Conservation (phyloP, 2,329 filamentous ascomycete genomes). For the Trichoderma atrobrunneum region DNA sequence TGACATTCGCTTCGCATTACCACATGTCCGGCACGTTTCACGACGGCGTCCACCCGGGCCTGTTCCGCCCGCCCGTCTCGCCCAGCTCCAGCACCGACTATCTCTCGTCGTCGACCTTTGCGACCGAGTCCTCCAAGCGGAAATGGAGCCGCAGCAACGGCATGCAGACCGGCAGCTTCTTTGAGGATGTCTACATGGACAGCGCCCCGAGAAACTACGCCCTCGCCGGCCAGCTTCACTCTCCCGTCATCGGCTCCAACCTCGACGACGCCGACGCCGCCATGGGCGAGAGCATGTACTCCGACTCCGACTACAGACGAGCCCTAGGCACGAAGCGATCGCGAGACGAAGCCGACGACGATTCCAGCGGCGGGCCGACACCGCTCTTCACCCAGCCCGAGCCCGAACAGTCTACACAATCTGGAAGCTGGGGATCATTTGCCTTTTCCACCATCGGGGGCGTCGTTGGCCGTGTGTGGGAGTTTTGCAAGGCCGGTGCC, state of each 20-base stretch:
- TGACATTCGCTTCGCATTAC: slow-evolving; percentile 33
- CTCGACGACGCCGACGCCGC: slow-evolving; percentile 29
- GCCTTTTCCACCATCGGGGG: slow-evolving; percentile 63
- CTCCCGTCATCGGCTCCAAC: slow-evolving; percentile 37
- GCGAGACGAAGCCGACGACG: slow-evolving; percentile 37
- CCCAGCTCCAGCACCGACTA: slow-evolving; percentile 41
- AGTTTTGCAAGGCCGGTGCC: slow-evolving; percentile 70
- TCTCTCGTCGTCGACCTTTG: slow-evolving; percentile 31
- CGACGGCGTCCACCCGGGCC: slow-evolving; percentile 42
- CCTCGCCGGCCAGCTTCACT: slow-evolving; percentile 54
- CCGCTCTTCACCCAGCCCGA: slow-evolving; percentile 31
- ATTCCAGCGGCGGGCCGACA: slow-evolving; percentile 30
- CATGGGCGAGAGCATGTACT: slow-evolving; percentile 55
- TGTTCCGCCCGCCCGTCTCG: slow-evolving; percentile 47
- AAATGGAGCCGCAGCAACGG: slow-evolving; percentile 41
- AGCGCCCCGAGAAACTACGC: slow-evolving; percentile 38
- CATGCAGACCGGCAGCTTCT: slow-evolving; percentile 1
- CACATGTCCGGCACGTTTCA: slow-evolving; percentile 38
- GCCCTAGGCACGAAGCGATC: slow-evolving; percentile 48
- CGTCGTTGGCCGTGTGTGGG: slow-evolving; percentile 75
- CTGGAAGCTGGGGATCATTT: slow-evolving; percentile 53
- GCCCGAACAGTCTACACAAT: slow-evolving; percentile 30
- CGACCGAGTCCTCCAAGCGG: slow-evolving; percentile 38
- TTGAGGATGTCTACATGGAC: slow-evolving; percentile 24
- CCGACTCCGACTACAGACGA: slow-evolving; percentile 55